These are phyloP conservation scores for Luffa aegyptiaca DNA, from an alignment of 306 rosid species.

Conservation along the genomic window DNA sequence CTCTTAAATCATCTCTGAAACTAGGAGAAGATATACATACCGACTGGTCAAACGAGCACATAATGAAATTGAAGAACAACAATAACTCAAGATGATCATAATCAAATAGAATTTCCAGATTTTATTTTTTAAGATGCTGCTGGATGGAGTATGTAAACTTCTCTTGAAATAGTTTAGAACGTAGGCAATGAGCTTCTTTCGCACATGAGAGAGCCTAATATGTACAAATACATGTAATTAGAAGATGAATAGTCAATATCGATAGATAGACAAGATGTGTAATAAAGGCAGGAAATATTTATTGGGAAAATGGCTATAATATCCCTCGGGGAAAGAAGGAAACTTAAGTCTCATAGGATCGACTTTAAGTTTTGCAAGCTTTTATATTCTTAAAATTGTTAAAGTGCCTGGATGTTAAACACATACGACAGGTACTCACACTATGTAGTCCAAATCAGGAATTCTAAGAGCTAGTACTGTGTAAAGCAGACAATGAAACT, in stretches of 20 bases:
- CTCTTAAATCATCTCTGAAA: too few species aligned
- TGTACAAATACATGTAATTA: not conserved
- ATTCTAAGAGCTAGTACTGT: not conserved
- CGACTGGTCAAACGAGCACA: too few species aligned
- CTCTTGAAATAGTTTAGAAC: conserved; percentile 51
- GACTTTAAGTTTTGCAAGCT: not conserved
- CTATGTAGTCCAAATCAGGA: not conserved
- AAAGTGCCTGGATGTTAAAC: not conserved
- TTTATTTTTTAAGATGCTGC: conserved; percentile 30
- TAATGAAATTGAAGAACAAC: too few species aligned
- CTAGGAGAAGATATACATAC: too few species aligned
- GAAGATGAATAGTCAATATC: not conserved
- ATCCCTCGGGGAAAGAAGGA: not conserved
- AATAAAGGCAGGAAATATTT: not conserved
- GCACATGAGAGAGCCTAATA: conserved; percentile 81
- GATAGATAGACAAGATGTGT: not conserved
- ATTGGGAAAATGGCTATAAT: not conserved
- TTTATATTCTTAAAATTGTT: not conserved
- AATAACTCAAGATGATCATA: too few species aligned
- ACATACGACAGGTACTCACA: not conserved
- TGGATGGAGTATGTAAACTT: conserved; percentile 40
- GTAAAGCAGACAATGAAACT: not conserved
- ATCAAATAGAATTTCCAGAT: too few species aligned
- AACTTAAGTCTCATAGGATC: not conserved
- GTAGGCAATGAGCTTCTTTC: conserved; percentile 66